Evolutionary conservation across 305 asterid species (phyloP).

Genomic region (Striga hermonthica): DNA sequence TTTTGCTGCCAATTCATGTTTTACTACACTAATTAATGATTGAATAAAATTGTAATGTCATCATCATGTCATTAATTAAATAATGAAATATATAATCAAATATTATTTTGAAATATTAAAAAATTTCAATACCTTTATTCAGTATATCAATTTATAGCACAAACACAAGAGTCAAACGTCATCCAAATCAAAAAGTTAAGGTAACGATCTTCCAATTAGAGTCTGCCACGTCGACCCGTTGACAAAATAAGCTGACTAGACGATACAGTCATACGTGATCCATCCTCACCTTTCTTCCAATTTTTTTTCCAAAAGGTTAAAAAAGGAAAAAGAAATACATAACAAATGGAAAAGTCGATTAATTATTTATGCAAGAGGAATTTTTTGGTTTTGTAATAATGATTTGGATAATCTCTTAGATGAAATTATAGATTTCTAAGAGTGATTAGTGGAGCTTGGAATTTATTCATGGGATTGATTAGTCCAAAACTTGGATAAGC

Average conservation of each 20-base stretch:
- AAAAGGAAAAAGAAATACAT: neutral
- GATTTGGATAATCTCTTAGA: conserved; percentile 10
- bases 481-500: neutral
- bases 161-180: neutral
- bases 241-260: conserved; percentile 32
- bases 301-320: neutral
- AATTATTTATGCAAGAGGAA: neutral
- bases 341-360: no score
- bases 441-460: conserved; percentile 18
- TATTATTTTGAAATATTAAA: no score
- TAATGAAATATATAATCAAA: no score
- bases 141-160: no score
- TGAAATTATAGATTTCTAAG: neutral
- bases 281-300: conserved; percentile 36
- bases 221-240: conserved; percentile 25
- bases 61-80: no score
- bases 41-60: no score
- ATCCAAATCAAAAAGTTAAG: neutral
- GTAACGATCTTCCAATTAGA: conserved; percentile 16
- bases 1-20: no score
- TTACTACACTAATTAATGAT: no score
- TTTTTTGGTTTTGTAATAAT: neutral
- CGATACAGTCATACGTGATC: conserved; percentile 31
- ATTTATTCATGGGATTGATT: conserved; percentile 3
- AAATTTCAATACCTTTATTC: no score